A percentile compares a stretch with the other conserved stretches of the same genome.
Conservation (phyloP, 805 yeast genomes). For the Candida awuae region DNA sequence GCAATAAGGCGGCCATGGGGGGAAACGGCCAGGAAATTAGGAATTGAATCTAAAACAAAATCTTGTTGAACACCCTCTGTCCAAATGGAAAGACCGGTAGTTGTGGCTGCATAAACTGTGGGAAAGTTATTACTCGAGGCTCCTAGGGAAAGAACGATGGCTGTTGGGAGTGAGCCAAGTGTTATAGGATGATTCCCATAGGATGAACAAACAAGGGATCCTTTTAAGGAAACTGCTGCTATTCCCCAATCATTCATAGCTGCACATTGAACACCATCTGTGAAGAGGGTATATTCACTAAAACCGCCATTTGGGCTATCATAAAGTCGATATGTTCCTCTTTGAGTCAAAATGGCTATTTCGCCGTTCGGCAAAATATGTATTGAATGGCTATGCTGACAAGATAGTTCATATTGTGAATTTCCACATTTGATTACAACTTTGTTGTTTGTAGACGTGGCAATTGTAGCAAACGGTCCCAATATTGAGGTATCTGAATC, state of each 20-base stretch:
- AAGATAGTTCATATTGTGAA: slow-evolving; percentile 33
- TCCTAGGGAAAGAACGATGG: neutral
- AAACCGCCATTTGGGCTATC: neutral
- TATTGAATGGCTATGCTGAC: slow-evolving; percentile 28
- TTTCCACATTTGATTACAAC: slow-evolving; percentile 39
- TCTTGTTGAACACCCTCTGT: too few relatives aligned
- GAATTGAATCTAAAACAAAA: neutral
- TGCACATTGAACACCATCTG: neutral
- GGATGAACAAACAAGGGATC: neutral
- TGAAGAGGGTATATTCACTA: neutral
- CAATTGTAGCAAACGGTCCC: slow-evolving; percentile 17
- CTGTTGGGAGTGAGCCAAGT: neutral
- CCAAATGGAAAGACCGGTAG: neutral
- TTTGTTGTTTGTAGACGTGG: slow-evolving; percentile 12
- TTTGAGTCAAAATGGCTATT: neutral
- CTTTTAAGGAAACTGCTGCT: neutral
- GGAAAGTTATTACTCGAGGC: neutral
- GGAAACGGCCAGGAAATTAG: neutral
- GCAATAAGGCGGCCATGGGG: neutral
- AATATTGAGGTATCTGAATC: slow-evolving; percentile 20
- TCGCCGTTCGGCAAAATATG: neutral
- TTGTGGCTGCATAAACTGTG: neutral
- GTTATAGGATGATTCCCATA: neutral
- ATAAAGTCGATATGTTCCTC: neutral
- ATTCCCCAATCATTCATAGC: neutral